phyloP scores from a whole-genome alignment of 371 early-diverging fungal species.

The Mucor saturninus region DNA sequence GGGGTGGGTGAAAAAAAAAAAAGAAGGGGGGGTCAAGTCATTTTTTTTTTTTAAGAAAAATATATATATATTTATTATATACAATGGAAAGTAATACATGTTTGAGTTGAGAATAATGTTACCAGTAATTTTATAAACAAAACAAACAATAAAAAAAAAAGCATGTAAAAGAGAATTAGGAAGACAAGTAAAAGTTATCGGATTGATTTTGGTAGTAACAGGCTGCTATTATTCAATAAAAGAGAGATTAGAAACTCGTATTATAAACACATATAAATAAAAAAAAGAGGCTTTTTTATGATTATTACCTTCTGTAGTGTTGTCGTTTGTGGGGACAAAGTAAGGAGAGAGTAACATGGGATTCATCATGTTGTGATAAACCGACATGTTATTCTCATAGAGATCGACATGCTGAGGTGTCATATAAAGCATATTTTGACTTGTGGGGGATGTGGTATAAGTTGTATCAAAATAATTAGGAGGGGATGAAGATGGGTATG shows the following conservation, averaged over 20 bases:
- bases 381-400: slow-evolving; percentile 6
- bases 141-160: background rate
- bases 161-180: background rate
- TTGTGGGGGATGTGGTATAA: slow-evolving; percentile 10
- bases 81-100: background rate
- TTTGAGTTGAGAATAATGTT: background rate
- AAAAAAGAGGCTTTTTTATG: background rate
- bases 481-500: background rate
- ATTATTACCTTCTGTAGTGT: slow-evolving; percentile 10
- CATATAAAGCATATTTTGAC: slow-evolving; percentile 9
- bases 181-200: slow-evolving; percentile 2
- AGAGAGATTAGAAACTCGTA: background rate
- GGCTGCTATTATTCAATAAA: background rate
- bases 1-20: no score
- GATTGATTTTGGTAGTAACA: background rate
- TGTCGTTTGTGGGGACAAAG: slow-evolving; percentile 5
- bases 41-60: no score
- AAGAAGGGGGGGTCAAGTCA: no score
- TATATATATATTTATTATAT: no score
- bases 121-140: slow-evolving; percentile 3
- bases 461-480: slow-evolving; percentile 4
- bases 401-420: slow-evolving; percentile 2
- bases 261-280: background rate
- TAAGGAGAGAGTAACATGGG: slow-evolving; percentile 25
- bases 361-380: slow-evolving; percentile 11